Base-by-base conservation (phyloP, 768 basidiomycete genomes). In the Cyathus striatus region DNA sequence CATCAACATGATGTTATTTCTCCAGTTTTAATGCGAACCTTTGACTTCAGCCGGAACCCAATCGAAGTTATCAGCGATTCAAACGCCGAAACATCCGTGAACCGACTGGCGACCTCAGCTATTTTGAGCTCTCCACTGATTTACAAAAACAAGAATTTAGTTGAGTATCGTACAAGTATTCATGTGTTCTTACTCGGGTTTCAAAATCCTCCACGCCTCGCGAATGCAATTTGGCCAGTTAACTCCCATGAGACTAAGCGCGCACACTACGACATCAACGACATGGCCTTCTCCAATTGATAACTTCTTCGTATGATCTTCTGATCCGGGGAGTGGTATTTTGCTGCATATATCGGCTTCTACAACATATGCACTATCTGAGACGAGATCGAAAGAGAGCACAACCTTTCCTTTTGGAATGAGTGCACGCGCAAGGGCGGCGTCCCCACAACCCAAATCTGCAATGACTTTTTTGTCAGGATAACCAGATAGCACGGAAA, bases 401-500 rank as follows among this genome's bases (percentile, higher is more conserved):
- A 88, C 86, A 23, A 64, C 74, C 52, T 80, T 62, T 21, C 84
- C 86, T 57, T 81, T 76, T 0, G 86, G 78, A 5, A 79, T 64
- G 24, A 99, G 73, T 2, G 76, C 70, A 30, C 76, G 80, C 0
- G 94, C 93, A 22, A 99, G 72, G 5, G 84, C 77, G 18, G 93
- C 96, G 59, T 97, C 94, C 20, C 96, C 96, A 52, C 93, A 97
- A 9, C 96, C 96, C 24, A 99, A 72, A 65, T 99, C 96, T 24
- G 81, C 93, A 39, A 99, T 80, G 52, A 97, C 70, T 0, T 85
- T 81, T 49, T 72, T 73, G 16, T 69, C 45, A 4, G 90, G 76
- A 57, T 83, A 86, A 2, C 73, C 62, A 0, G 81, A 77, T 39
- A 97, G 72, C 13, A 62, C 51, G 3, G 76, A 69, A 41, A 86